Base-by-base conservation (phyloP, 106 monocot species). In the Allium cepa region DNA sequence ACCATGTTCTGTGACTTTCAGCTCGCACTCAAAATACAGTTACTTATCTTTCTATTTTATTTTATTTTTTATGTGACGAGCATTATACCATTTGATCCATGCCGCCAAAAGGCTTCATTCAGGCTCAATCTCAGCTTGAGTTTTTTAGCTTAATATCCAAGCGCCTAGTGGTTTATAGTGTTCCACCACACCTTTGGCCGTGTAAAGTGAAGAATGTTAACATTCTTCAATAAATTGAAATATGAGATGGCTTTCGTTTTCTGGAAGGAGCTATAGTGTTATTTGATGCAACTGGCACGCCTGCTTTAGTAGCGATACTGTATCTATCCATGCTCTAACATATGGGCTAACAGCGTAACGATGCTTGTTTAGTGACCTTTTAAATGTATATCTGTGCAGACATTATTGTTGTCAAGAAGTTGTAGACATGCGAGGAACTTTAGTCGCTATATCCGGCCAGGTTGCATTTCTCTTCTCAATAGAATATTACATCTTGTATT, bases 351-450 rank as follows among this genome's bases (percentile, higher is more conserved):
- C 53, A 55, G 53, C 7, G 7, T 55, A 55, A 55, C 7, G 13
- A 55, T 26, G 45, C 61, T 61, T 18, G 26, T 11, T 28, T 28
- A 8, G 13, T n/a, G 17, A 64, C 15, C 17, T 2, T 3, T 64
- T 64, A 49, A 3, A 15, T 64, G 17, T 27, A 3, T 17, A 51
- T 67, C 28, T 27, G 53, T 83, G 46, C 72, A 87, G 88, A 62
- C 61, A n/a, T 56, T 81, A 52, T 58, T 76, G 50, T 53, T 72
- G 11, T 26, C 64, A 16, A 71, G 78, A 77, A 80, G 74, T 62
- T 53, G 17, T 66, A 69, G 76, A 60, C 76, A 79, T 83, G 81
- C 79, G 15, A 74, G 76, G 53, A 76, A 63, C 60, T 77, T 82
- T 69, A 78, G 84, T 53, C 78, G 69, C 70, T 26, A 66, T 11